These are phyloP conservation scores for Puccinellia tenuiflora DNA, from an alignment of 176 grass and related monocot genomes.

Conservation along the genomic window DNA sequence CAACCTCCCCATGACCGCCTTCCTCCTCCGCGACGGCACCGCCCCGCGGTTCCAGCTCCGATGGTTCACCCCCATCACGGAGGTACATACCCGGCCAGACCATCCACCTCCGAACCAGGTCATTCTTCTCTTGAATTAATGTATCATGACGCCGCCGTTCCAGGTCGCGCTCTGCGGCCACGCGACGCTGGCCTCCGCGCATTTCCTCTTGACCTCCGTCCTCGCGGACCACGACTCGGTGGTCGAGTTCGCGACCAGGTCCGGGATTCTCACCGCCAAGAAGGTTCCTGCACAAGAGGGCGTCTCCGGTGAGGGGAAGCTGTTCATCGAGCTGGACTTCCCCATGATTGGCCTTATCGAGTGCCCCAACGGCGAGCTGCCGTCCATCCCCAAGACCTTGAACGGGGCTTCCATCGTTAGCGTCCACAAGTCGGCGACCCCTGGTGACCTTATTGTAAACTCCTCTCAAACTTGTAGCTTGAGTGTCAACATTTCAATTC, in stretches of 20 bases:
- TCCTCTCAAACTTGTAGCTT: no score
- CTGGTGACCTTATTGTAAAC: slow-evolving; percentile 42
- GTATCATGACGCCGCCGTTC: not conserved
- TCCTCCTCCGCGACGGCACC: slow-evolving; percentile 21
- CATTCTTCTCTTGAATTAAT: no score
- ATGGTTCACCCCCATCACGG: slow-evolving; percentile 55
- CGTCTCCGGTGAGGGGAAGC: not conserved
- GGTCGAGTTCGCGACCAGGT: slow-evolving; percentile 56
- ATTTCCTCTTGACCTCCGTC: slow-evolving; percentile 44
- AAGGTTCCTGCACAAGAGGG: slow-evolving; percentile 23
- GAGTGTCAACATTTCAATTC: no score
- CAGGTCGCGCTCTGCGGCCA: slow-evolving; percentile 41
- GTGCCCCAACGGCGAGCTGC: slow-evolving; percentile 22
- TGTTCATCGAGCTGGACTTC: slow-evolving; percentile 65
- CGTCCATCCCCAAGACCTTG: slow-evolving; percentile 46
- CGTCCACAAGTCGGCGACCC: slow-evolving; percentile 40
- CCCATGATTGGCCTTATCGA: slow-evolving; percentile 35
- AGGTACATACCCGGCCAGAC: slow-evolving; percentile 27
- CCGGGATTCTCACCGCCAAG: slow-evolving; percentile 47
- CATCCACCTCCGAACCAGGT: not conserved
- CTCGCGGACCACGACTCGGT: slow-evolving; percentile 17
- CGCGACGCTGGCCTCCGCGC: slow-evolving; percentile 58
- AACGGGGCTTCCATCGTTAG: slow-evolving; percentile 41
- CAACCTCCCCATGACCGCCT: slow-evolving; percentile 57
- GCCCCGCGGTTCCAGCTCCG: slow-evolving; percentile 48